Base-by-base conservation (phyloP, 2,329 filamentous ascomycete genomes). In the Cladorrhinum sp. region DNA sequence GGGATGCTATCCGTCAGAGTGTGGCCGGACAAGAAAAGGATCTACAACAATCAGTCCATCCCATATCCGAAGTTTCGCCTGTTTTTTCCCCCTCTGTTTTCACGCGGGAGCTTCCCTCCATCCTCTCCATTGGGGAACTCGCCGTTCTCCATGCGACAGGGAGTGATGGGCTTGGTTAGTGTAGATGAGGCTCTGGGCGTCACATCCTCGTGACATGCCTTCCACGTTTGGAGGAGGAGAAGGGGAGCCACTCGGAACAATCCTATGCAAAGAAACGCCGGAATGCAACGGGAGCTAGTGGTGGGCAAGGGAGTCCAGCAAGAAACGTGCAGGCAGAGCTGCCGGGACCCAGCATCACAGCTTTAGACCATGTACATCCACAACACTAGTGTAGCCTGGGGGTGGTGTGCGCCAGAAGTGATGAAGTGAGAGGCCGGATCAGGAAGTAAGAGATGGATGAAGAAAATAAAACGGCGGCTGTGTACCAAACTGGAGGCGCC, bases 121-220 rank as follows among this genome's bases (percentile, higher is more conserved):
- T 59, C 57, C 52, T 49, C 62, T 61, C 59, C 56, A 61, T 65
- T 57, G 33, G 61, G 59, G 39, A 51, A 26, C 28, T 51, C 2
- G n/a, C 53, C 33, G 21, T 20, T 46, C n/a, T 23, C 39, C 63
- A 61, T 62, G 60, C 61, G 58, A 62, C 62, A 55, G 33, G 53
- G 57, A 33, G n/a, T 48, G 50, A 28, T 55, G 26, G 48, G n/a
- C 24, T 58, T 58, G 54, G 51, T 39, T 16, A n/a, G n/a, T n/a
- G 4, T 28, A 42, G 39, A 26, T 62, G 63, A 62, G 63, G 63
- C 63, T 64, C 63, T 63, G 36, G 30, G 55, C 24, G 60, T 62
- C 57, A 55, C 52, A 64, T 57, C 21, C 39, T 14, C 33, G 24
- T 21, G 48, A 24, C 28, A 42, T 42, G 21, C 21, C 14, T 36